phyloP scores from a whole-genome alignment of 805 yeast species.

The Candida fluviatilis region DNA sequence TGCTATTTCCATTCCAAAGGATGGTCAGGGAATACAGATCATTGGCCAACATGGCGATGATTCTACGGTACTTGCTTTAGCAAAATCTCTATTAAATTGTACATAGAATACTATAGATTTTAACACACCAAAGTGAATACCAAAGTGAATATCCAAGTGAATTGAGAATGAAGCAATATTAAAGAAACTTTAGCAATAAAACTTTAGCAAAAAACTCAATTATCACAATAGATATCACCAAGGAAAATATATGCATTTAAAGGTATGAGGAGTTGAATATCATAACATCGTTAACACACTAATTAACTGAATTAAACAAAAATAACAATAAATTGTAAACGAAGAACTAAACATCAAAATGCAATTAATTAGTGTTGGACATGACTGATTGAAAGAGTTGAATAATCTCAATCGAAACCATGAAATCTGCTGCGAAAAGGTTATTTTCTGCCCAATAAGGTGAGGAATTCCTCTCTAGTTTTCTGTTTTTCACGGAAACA shows the following conservation, averaged over 20 bases:
- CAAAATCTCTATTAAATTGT: constrained; percentile 10
- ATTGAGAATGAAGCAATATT: background rate
- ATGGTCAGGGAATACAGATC: constrained; percentile 66
- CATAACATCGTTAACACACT: constrained; percentile 21
- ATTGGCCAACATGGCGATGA: constrained; percentile 89
- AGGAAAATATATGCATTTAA: constrained; percentile 4
- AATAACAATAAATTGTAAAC: background rate
- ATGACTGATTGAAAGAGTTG: constrained; percentile 32
- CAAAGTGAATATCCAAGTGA: background rate
- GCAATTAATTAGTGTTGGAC: constrained; percentile 1
- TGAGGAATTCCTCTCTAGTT: constrained; percentile 93
- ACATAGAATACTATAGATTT: constrained; percentile 1
- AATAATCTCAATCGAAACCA: constrained; percentile 19
- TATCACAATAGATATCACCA: background rate
- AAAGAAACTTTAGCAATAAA: background rate
- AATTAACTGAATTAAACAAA: background rate
- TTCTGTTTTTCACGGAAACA: constrained; percentile 90
- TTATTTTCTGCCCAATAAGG: constrained; percentile 63
- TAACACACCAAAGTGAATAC: background rate
- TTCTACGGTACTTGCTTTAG: constrained; percentile 45
- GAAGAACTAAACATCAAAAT: background rate
- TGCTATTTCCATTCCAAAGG: constrained; percentile 69
- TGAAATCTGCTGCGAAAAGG: background rate
- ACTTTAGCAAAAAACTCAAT: background rate
- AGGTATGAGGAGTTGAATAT: constrained; percentile 27